Conservation (phyloP, 2,329 filamentous ascomycete genomes). For the Calonectria leucothoes region DNA sequence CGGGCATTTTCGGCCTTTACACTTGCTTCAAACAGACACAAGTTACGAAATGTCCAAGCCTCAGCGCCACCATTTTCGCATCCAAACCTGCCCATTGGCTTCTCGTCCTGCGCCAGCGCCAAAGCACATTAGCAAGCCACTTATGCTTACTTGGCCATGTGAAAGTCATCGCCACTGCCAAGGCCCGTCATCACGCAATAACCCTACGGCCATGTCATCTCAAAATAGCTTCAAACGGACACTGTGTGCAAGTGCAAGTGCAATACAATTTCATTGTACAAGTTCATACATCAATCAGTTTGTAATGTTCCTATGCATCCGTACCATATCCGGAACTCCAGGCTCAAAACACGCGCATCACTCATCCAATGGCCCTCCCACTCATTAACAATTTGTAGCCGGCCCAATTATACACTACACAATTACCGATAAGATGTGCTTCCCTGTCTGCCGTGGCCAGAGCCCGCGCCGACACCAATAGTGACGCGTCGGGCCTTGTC, state of each 20-base stretch:
- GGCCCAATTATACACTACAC: neutral
- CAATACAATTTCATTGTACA: conserved; percentile 13
- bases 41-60: neutral
- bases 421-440: conserved; percentile 47
- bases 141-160: neutral
- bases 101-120: neutral
- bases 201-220: neutral
- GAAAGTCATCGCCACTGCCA: neutral
- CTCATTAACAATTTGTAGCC: conserved; percentile 27
- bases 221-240: neutral
- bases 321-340: conserved; percentile 25
- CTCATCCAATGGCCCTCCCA: conserved; percentile 33
- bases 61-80: neutral
- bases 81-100: neutral
- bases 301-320: conserved; percentile 9
- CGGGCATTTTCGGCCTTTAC: neutral
- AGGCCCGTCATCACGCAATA: no score
- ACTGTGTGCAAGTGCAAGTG: no score
- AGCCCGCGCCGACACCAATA: conserved; percentile 47
- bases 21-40: neutral
- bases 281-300: conserved; percentile 14
- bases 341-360: conserved; percentile 34
- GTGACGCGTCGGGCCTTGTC: conserved; percentile 51
- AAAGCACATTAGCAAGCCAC: neutral
- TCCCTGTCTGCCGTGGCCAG: conserved; percentile 45